Evolutionary conservation across 2,329 filamentous ascomycete genomes (phyloP).

Genomic region (Clonostachys rhizophaga): DNA sequence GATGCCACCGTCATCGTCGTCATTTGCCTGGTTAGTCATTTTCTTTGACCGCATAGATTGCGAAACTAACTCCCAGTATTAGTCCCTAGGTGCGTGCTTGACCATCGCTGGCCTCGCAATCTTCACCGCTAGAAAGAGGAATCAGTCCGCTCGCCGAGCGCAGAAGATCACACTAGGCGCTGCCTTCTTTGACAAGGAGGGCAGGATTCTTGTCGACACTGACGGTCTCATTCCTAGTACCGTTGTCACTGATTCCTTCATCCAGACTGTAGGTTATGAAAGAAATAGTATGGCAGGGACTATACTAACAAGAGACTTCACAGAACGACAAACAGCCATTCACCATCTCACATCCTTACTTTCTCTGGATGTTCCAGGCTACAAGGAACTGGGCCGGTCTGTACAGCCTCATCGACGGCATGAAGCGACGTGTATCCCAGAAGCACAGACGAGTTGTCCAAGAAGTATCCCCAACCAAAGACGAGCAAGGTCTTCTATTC

Average conservation of each 20-base stretch:
- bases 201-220: slow-evolving; percentile 63
- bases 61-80: background rate
- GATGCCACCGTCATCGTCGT: slow-evolving; percentile 71
- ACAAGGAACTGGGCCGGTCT: slow-evolving; percentile 73
- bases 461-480: background rate
- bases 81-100: slow-evolving; percentile 59
- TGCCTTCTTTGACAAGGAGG: slow-evolving; percentile 63
- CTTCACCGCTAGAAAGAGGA: slow-evolving; percentile 46
- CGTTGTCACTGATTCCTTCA: slow-evolving; percentile 75
- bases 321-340: slow-evolving; percentile 63
- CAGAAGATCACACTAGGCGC: slow-evolving; percentile 56
- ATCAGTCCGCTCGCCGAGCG: slow-evolving; percentile 50
- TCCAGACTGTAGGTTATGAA: slow-evolving; percentile 33
- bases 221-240: slow-evolving; percentile 66
- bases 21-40: slow-evolving; percentile 55
- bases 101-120: slow-evolving; percentile 52
- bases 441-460: too few relatives aligned
- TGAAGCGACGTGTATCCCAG: background rate
- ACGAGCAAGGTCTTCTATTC: slow-evolving; percentile 44
- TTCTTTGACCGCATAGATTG: too few relatives aligned
- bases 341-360: slow-evolving; percentile 70
- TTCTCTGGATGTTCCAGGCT: slow-evolving; percentile 83
- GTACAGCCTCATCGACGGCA: slow-evolving; percentile 38
- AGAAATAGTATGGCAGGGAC: too few relatives aligned
- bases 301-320: too few relatives aligned